These are phyloP conservation scores for Populus ilicifolia DNA, from an alignment of 345 rosid species.

Conservation along the genomic window DNA sequence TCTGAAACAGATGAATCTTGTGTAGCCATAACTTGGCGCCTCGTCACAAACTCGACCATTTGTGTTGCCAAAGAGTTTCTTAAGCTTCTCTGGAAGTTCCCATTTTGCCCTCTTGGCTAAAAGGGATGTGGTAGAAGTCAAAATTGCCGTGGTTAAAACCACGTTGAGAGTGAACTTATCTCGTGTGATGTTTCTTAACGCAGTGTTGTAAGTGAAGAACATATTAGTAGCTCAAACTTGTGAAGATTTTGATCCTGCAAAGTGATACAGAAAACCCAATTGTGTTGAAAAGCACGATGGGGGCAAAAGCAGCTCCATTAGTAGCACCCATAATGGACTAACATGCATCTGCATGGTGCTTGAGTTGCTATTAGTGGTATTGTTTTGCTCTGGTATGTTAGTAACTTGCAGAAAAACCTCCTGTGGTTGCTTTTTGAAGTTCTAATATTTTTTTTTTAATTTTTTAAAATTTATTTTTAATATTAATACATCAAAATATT, in stretches of 20 bases:
- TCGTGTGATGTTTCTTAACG: conserved; percentile 34
- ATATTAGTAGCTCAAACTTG: conserved; percentile 49
- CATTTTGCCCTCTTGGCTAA: not conserved
- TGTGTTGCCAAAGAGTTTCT: not conserved
- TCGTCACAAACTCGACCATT: not conserved
- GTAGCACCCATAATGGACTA: conserved; percentile 36
- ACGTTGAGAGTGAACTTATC: conserved; percentile 21
- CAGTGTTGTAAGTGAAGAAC: conserved; percentile 39
- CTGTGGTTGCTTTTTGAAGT: conserved; percentile 32
- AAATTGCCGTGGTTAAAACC: conserved; percentile 22
- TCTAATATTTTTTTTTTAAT: too few species aligned
- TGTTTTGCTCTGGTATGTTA: conserved; percentile 4
- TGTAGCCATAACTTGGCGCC: too few species aligned
- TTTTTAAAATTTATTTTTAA: too few species aligned
- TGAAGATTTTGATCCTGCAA: conserved; percentile 43
- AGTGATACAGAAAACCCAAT: conserved; percentile 39
- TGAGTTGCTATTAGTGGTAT: conserved; percentile 5
- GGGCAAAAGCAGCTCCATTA: conserved; percentile 11
- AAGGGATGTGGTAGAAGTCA: conserved; percentile 19
- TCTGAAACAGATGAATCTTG: too few species aligned
- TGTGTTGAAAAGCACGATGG: conserved; percentile 41
- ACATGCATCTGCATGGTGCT: conserved; percentile 30
- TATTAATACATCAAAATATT: too few species aligned
- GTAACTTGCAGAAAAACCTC: conserved; percentile 41
- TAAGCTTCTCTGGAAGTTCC: not conserved